These are phyloP conservation scores for Helichrysum umbraculigerum DNA, from an alignment of 129 eudicot genomes.

Conservation along the genomic window DNA sequence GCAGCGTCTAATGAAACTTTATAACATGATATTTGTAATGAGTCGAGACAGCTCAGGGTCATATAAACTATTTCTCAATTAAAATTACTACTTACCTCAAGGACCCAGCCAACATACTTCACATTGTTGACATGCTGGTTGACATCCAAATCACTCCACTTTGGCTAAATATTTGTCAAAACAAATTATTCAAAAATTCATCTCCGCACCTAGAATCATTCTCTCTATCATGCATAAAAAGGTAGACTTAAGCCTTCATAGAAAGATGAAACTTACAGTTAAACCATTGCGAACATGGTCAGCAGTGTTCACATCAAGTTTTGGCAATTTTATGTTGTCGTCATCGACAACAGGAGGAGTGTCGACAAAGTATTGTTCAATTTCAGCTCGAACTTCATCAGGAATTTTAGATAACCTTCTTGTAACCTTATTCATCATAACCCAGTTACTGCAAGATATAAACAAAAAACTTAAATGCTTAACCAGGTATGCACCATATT, in stretches of 20 bases:
- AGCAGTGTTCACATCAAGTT: slow-evolving; percentile 80
- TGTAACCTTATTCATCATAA: slow-evolving; percentile 96
- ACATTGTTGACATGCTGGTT: slow-evolving; percentile 98
- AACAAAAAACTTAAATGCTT: background rate
- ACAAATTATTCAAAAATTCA: slow-evolving; percentile 11
- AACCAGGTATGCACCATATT: background rate
- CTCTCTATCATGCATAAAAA: background rate
- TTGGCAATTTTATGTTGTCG: slow-evolving; percentile 72
- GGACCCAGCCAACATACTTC: slow-evolving; percentile 94
- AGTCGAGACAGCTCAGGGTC: background rate
- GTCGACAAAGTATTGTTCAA: slow-evolving; percentile 69
- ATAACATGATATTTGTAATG: too few species aligned
- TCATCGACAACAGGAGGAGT: slow-evolving; percentile 85
- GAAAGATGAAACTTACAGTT: slow-evolving; percentile 57
- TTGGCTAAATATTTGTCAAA: slow-evolving; percentile 53
- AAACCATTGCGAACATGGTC: slow-evolving; percentile 68
- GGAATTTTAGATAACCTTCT: slow-evolving; percentile 87
- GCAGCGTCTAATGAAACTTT: too few species aligned
- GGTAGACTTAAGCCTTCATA: background rate
- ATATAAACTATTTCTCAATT: too few species aligned
- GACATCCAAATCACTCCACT: slow-evolving; percentile 95
- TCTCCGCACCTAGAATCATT: background rate
- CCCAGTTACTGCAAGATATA: slow-evolving; percentile 64
- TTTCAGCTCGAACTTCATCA: slow-evolving; percentile 94
- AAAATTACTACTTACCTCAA: slow-evolving; percentile 53